These are phyloP conservation scores for Kodamaea neixiangensis DNA, from an alignment of 805 yeast species.

Conservation along the genomic window DNA sequence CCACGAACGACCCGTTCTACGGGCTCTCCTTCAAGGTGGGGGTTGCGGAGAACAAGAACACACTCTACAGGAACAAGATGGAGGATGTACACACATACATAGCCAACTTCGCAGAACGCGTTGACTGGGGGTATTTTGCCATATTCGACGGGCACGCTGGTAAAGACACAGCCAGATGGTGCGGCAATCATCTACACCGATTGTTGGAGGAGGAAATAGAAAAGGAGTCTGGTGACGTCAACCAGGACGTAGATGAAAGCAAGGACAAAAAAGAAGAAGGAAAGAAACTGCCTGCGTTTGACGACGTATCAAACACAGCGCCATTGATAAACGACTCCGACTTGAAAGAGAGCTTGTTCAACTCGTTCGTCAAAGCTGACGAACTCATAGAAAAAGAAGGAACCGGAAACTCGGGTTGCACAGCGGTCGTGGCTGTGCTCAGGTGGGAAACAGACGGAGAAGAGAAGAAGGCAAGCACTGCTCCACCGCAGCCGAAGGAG, in stretches of 20 bases:
- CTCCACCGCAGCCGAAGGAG: slow-evolving; percentile 16
- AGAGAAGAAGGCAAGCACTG: not conserved
- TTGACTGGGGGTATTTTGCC: slow-evolving; percentile 95
- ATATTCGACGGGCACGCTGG: slow-evolving; percentile 98
- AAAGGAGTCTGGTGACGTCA: not conserved
- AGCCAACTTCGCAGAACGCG: slow-evolving; percentile 85
- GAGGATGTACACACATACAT: slow-evolving; percentile 95
- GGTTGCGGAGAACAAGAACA: slow-evolving; percentile 86
- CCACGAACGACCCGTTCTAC: slow-evolving; percentile 45
- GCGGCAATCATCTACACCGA: slow-evolving; percentile 82
- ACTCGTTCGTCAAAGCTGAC: slow-evolving; percentile 77
- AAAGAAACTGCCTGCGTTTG: slow-evolving; percentile 2
- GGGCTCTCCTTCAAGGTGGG: slow-evolving; percentile 80
- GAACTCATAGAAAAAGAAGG: slow-evolving; percentile 57
- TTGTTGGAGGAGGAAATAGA: slow-evolving; percentile 59
- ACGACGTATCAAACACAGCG: slow-evolving; percentile 16
- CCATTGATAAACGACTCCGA: slow-evolving; percentile 35
- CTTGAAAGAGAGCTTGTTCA: slow-evolving; percentile 65
- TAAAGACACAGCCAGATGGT: slow-evolving; percentile 88
- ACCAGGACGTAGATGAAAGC: slow-evolving; percentile 25
- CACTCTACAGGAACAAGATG: slow-evolving; percentile 82
- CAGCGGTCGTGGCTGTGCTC: slow-evolving; percentile 91
- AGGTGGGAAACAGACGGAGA: slow-evolving; percentile 66
- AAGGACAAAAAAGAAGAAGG: slow-evolving; percentile 18
- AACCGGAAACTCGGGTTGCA: slow-evolving; percentile 82